Percentiles rank a stretch among this genome's conserved stretches.
These are phyloP conservation scores for Fusarium sp. DNA, from an alignment of 2,329 filamentous ascomycete species.

Conservation along the genomic window DNA sequence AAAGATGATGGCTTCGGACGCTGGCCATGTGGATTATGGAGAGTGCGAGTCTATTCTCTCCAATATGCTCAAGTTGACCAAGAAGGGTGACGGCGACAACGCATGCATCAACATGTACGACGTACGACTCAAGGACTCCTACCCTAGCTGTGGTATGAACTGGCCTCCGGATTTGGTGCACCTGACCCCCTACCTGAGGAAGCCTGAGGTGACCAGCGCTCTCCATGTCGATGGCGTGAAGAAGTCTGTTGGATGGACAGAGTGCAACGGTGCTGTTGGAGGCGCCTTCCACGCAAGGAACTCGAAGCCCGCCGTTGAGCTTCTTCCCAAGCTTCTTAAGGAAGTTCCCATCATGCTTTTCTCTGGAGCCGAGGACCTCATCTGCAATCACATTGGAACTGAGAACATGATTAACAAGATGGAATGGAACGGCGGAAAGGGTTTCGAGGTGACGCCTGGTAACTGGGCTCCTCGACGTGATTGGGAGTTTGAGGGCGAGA, in stretches of 20 bases:
- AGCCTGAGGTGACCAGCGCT: constrained; percentile 80
- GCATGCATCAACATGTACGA: constrained; percentile 97
- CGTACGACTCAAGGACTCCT: constrained; percentile 82
- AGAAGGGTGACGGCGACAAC: constrained; percentile 63
- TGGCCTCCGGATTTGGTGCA: constrained; percentile 89
- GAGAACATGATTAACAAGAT: constrained; percentile 91
- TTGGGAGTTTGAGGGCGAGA: constrained; percentile 92
- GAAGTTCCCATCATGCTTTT: constrained; percentile 87
- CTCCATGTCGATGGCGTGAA: constrained; percentile 84
- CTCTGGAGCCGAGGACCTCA: constrained; percentile 92
- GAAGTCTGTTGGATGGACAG: constrained; percentile 86
- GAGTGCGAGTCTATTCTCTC: constrained; percentile 83
- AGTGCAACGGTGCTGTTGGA: constrained; percentile 86
- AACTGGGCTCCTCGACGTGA: constrained; percentile 92
- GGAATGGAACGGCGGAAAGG: constrained; percentile 90
- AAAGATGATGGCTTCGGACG: constrained; percentile 64
- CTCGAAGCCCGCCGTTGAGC: constrained; percentile 77
- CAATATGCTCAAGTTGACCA: constrained; percentile 75
- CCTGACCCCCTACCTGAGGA: constrained; percentile 87
- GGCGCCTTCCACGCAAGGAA: constrained; percentile 75
- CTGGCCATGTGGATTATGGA: constrained; percentile 70
- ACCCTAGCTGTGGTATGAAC: constrained; percentile 92
- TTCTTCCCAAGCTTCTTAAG: constrained; percentile 83
- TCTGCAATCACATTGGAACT: constrained; percentile 97
- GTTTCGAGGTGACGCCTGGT: constrained; percentile 88